Percentiles rank a stretch among this genome's conserved stretches.
Conservation (phyloP, 2,329 filamentous ascomycete genomes). For the Monilinia aucupariae region DNA sequence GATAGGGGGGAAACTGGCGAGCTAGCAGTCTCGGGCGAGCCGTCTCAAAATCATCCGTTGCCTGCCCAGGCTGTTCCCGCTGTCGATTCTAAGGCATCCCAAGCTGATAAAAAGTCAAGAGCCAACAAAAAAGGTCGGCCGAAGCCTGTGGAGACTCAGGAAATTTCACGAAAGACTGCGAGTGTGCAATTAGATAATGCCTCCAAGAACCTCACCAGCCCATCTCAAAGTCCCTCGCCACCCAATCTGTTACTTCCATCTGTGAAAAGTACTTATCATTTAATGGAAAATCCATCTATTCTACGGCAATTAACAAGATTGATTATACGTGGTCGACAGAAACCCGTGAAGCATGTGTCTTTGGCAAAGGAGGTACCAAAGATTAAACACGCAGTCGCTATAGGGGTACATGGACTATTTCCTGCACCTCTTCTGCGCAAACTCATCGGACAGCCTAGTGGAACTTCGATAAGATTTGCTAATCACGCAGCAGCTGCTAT, state of each 20-base stretch:
- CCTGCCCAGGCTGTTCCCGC: slow-evolving; percentile 25
- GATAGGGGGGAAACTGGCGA: slow-evolving; percentile 35
- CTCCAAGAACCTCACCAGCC: slow-evolving; percentile 21
- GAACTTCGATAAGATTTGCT: slow-evolving; percentile 89
- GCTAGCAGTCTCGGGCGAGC: slow-evolving; percentile 53
- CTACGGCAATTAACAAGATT: slow-evolving; percentile 60
- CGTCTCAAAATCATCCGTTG: slow-evolving; percentile 47
- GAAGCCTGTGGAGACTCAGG: slow-evolving; percentile 27
- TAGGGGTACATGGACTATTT: slow-evolving; percentile 92
- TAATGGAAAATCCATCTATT: slow-evolving; percentile 63
- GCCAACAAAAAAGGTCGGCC: slow-evolving; percentile 27
- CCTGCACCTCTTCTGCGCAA: slow-evolving; percentile 81
- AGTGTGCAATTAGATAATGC: slow-evolving; percentile 18
- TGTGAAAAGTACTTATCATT: slow-evolving; percentile 62
- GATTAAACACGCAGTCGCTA: slow-evolving; percentile 81
- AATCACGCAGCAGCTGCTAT: slow-evolving; percentile 82
- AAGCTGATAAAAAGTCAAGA: slow-evolving; percentile 26
- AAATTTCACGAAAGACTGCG: slow-evolving; percentile 18
- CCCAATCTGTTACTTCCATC: slow-evolving; percentile 65
- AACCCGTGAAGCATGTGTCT: slow-evolving; percentile 64
- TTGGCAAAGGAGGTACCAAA: slow-evolving; percentile 62
- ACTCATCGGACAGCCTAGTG: slow-evolving; percentile 89
- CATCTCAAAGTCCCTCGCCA: slow-evolving; percentile 31
- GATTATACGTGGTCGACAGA: slow-evolving; percentile 50
- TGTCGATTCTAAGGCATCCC: slow-evolving; percentile 4